phyloP scores from a whole-genome alignment of 768 basidiomycete genomes.

The Sarcodon aspratus region DNA sequence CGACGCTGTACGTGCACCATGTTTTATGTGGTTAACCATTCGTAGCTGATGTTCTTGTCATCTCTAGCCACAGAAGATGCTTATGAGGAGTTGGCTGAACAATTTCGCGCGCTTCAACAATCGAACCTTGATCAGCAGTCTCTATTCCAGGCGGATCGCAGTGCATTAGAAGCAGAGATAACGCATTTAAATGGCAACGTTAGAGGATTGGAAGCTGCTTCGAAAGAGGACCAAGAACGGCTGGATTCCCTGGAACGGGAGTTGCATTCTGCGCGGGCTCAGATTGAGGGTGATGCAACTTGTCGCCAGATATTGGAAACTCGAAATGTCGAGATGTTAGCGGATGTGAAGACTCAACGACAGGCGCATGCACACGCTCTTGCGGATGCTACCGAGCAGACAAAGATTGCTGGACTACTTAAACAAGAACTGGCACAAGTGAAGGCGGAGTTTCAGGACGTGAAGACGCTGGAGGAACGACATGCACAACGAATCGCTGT shows the following conservation, averaged over 20 bases:
- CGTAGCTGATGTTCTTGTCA: neutral
- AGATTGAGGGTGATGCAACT: conserved; percentile 52
- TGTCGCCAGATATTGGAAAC: conserved; percentile 54
- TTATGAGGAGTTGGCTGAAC: conserved; percentile 60
- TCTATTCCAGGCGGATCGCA: conserved; percentile 46
- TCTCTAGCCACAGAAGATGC: conserved; percentile 54
- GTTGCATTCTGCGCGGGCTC: conserved; percentile 46
- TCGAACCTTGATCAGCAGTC: conserved; percentile 46
- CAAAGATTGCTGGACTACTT: conserved; percentile 42
- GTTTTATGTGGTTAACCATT: conserved; percentile 4
- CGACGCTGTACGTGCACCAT: conserved; percentile 48
- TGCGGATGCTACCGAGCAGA: conserved; percentile 58
- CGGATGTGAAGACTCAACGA: conserved; percentile 45
- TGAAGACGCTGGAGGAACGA: conserved; percentile 53
- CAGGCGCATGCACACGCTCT: conserved; percentile 45
- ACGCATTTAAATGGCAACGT: conserved; percentile 36
- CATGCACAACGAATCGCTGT: conserved; percentile 52
- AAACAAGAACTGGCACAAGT: conserved; percentile 55
- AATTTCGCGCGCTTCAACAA: conserved; percentile 50
- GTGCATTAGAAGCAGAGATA: conserved; percentile 42
- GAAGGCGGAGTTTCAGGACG: conserved; percentile 51
- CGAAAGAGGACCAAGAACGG: conserved; percentile 34
- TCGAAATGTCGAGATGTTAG: conserved; percentile 44
- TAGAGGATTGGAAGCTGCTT: conserved; percentile 25
- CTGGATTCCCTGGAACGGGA: conserved; percentile 53